phyloP scores from a whole-genome alignment of 148 eudicot species.

The Silene uniflora region DNA sequence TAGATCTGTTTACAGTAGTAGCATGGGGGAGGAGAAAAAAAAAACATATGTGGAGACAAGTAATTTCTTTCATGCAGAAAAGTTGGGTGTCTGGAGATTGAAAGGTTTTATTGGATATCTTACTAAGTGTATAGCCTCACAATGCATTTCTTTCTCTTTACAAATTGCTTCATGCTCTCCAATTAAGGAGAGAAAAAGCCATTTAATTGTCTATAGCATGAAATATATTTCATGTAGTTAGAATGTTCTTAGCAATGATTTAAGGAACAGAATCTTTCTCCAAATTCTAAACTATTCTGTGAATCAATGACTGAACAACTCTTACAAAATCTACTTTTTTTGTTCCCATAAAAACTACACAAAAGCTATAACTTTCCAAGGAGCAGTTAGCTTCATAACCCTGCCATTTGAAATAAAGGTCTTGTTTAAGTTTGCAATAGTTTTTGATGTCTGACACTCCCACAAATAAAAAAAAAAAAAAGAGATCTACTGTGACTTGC shows the following conservation, averaged over 20 bases:
- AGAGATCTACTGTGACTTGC: too few species aligned
- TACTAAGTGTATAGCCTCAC: neutral
- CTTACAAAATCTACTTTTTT: neutral
- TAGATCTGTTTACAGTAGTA: neutral
- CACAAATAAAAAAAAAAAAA: too few species aligned
- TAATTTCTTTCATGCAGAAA: neutral
- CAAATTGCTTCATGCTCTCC: neutral
- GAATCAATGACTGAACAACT: neutral
- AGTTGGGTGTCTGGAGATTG: neutral
- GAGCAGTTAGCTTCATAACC: too few species aligned
- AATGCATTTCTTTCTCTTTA: neutral
- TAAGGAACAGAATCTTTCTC: neutral
- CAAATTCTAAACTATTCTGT: neutral
- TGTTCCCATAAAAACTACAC: neutral
- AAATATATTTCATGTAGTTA: neutral
- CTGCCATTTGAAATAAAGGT: too few species aligned
- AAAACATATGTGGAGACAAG: neutral
- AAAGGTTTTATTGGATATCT: neutral
- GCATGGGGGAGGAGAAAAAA: neutral
- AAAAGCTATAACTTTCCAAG: neutral
- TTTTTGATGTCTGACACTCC: too few species aligned
- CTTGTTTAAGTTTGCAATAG: too few species aligned
- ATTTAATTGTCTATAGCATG: neutral
- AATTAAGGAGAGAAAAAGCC: neutral
- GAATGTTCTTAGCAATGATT: neutral